phyloP scores from a whole-genome alignment of 208 protist species.

The Crithidia acanthocephali region DNA sequence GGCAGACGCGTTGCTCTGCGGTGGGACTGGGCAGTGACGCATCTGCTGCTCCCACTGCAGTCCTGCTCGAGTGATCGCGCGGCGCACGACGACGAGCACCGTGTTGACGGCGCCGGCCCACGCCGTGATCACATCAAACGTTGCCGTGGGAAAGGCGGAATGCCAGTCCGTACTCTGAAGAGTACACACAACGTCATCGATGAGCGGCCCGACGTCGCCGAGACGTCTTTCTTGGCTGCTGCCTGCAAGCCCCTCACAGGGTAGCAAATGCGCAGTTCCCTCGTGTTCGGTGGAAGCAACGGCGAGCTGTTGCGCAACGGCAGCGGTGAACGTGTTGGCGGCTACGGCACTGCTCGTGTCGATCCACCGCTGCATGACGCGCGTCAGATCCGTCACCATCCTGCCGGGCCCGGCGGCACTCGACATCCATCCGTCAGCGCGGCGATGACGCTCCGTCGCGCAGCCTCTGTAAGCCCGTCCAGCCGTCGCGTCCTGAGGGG shows the following conservation, averaged over 20 bases:
- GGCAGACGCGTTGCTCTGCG: neutral
- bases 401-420: no score
- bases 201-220: neutral
- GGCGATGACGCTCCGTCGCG: no score
- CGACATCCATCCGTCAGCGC: no score
- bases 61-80: neutral
- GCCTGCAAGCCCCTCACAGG: neutral
- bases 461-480: no score
- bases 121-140: neutral
- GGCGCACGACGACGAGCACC: neutral
- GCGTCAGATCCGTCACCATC: constrained; percentile 5
- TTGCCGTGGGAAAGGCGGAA: neutral
- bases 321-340: neutral
- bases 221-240: neutral
- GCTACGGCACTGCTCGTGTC: neutral
- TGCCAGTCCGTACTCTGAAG: neutral
- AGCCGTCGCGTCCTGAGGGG: no score
- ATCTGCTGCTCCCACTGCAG: constrained; percentile 3
- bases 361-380: constrained; percentile 1
- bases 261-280: neutral
- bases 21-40: neutral
- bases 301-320: neutral
- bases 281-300: neutral
- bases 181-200: neutral
- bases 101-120: neutral